Conservation (phyloP, 73 alveolate genomes). For the Paramecium tetraurelia region DNA sequence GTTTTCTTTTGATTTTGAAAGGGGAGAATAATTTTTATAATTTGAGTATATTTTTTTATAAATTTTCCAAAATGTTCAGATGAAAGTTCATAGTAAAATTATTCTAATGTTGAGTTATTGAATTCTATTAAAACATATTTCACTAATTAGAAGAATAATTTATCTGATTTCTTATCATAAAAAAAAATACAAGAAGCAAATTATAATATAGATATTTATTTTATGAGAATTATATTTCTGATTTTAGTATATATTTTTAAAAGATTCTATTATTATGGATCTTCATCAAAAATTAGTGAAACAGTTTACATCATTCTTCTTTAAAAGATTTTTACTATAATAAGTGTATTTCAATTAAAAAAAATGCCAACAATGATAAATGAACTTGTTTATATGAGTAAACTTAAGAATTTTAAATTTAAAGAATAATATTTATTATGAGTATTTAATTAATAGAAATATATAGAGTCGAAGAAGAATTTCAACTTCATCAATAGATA, state of each 20-base stretch:
- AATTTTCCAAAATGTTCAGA: background rate
- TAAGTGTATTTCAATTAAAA: too few species aligned
- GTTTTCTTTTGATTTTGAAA: background rate
- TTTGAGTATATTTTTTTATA: background rate
- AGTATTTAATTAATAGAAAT: background rate
- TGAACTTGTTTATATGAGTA: too few species aligned
- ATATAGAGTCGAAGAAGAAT: background rate
- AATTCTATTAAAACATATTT: background rate
- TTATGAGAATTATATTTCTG: background rate
- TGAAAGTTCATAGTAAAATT: background rate
- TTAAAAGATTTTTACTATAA: too few species aligned
- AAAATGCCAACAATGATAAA: too few species aligned
- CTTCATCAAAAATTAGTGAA: background rate
- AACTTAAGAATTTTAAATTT: too few species aligned
- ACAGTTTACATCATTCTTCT: too few species aligned
- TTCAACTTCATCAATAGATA: background rate
- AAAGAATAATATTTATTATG: background rate
- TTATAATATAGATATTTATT: too few species aligned
- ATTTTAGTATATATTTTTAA: background rate
- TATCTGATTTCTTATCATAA: background rate
- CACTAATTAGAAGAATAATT: background rate
- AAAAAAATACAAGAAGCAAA: background rate
- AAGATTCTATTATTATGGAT: background rate
- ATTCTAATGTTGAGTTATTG: too few species aligned
- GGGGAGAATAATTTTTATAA: background rate